Conservation (phyloP, 2,329 filamentous ascomycete species). For the Xylaria sp. region DNA sequence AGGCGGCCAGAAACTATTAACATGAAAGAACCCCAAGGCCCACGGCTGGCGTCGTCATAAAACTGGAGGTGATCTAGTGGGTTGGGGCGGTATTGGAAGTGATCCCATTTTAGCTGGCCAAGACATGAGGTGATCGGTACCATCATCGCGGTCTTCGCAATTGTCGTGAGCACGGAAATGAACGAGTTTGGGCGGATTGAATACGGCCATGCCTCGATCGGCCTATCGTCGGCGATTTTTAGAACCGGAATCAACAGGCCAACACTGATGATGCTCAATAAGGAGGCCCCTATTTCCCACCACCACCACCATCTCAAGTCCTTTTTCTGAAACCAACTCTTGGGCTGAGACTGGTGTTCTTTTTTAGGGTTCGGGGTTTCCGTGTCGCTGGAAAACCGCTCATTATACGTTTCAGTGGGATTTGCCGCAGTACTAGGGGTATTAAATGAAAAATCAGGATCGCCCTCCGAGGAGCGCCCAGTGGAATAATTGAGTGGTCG, state of each 20-base stretch:
- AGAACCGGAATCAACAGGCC: constrained; percentile 6
- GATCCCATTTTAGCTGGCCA: constrained; percentile 53
- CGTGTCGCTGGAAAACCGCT: not conserved
- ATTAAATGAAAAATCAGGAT: not conserved
- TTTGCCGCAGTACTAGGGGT: not conserved
- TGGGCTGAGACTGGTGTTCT: too few relatives aligned
- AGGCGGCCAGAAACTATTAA: constrained; percentile 5
- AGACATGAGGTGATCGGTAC: constrained; percentile 48
- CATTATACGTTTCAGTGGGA: not conserved
- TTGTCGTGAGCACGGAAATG: constrained; percentile 50
- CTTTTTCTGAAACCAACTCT: too few relatives aligned
- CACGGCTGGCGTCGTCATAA: constrained; percentile 48
- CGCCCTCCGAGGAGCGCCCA: not conserved
- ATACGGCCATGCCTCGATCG: constrained; percentile 20
- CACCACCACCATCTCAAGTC: constrained; percentile 40
- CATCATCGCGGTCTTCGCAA: constrained; percentile 49
- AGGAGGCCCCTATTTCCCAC: constrained; percentile 30
- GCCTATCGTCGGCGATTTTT: not conserved
- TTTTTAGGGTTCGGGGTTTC: not conserved
- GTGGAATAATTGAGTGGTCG: not conserved
- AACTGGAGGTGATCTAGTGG: constrained; percentile 44
- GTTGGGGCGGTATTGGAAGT: constrained; percentile 41
- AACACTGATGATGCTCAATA: constrained; percentile 17
- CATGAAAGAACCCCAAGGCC: constrained; percentile 42
- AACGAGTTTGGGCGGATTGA: constrained; percentile 49